Conservation (phyloP, 352 stramenopile genomes). For the Peronospora belbahrii region DNA sequence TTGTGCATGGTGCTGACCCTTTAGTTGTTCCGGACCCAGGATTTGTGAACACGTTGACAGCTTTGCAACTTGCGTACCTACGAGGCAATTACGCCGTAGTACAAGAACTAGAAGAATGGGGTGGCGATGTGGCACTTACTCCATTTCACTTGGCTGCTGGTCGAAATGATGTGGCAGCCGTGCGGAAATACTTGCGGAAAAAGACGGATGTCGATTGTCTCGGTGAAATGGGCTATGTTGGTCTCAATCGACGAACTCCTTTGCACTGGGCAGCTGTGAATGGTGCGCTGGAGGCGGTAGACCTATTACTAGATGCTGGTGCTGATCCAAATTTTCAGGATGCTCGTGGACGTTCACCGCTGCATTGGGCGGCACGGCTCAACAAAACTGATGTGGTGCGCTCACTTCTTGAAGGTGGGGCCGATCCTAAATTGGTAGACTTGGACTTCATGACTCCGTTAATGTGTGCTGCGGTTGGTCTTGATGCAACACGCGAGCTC, state of each 20-base stretch:
- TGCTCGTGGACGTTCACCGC: conserved; percentile 45
- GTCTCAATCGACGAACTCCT: conserved; percentile 68
- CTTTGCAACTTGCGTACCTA: conserved; percentile 68
- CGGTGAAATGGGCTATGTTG: conserved; percentile 73
- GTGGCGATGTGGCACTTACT: conserved; percentile 69
- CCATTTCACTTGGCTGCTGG: conserved; percentile 65
- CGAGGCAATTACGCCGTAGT: conserved; percentile 69
- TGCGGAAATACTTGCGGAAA: conserved; percentile 61
- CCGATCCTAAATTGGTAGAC: conserved; percentile 41
- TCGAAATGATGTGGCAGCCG: conserved; percentile 40
- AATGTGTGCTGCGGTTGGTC: conserved; percentile 48
- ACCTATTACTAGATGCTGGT: conserved; percentile 58
- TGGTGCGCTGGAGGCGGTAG: conserved; percentile 42
- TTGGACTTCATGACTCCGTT: conserved; percentile 60
- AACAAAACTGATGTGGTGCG: conserved; percentile 51
- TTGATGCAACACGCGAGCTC: conserved; percentile 39
- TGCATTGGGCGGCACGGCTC: conserved; percentile 71
- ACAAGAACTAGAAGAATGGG: conserved; percentile 72
- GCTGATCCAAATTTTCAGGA: conserved; percentile 78
- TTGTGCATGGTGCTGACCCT: conserved; percentile 58
- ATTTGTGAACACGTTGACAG: conserved; percentile 76
- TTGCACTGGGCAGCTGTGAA: conserved; percentile 77
- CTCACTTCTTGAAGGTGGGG: conserved; percentile 34
- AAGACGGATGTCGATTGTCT: conserved; percentile 56
- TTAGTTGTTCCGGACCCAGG: conserved; percentile 64